These are phyloP conservation scores for Lobosporangium transversale DNA, from an alignment of 192 early-diverging fungal genomes.

Conservation along the genomic window DNA sequence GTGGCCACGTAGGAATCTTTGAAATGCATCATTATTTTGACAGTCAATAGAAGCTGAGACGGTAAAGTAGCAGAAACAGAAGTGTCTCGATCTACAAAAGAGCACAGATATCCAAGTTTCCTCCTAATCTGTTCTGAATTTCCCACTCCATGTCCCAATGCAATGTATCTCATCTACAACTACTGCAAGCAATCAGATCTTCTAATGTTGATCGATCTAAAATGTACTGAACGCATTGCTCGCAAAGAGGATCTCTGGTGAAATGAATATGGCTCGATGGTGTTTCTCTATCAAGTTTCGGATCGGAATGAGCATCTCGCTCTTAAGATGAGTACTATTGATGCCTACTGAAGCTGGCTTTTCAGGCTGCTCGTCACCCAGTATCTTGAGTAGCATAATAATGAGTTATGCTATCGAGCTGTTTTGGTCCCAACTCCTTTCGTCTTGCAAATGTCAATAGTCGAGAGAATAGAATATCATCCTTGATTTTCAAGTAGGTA, in stretches of 20 bases:
- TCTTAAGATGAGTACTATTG: no score
- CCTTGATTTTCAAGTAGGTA: no score
- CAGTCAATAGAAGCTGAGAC: neutral
- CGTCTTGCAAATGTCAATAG: no score
- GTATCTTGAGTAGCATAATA: conserved; percentile 3
- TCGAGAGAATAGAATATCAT: no score
- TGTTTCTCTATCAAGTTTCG: no score
- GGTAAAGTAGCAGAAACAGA: conserved; percentile 21
- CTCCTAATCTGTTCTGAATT: conserved; percentile 3
- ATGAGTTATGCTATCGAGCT: no score
- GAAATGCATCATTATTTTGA: no score
- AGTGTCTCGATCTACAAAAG: no score
- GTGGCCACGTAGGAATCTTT: conserved; percentile 1
- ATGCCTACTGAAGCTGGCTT: neutral
- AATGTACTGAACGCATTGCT: neutral
- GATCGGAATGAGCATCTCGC: no score
- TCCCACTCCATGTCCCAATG: conserved; percentile 1
- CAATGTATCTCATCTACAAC: conserved; percentile 31
- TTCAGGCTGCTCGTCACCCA: no score
- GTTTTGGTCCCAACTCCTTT: no score
- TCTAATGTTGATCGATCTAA: neutral
- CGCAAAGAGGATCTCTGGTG: conserved; percentile 25
- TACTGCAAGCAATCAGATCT: neutral
- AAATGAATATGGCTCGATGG: conserved; percentile 18
- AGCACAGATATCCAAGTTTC: conserved; percentile 3